Conservation (phyloP, 2,329 filamentous ascomycete species). For the Diplodia sapinea region DNA sequence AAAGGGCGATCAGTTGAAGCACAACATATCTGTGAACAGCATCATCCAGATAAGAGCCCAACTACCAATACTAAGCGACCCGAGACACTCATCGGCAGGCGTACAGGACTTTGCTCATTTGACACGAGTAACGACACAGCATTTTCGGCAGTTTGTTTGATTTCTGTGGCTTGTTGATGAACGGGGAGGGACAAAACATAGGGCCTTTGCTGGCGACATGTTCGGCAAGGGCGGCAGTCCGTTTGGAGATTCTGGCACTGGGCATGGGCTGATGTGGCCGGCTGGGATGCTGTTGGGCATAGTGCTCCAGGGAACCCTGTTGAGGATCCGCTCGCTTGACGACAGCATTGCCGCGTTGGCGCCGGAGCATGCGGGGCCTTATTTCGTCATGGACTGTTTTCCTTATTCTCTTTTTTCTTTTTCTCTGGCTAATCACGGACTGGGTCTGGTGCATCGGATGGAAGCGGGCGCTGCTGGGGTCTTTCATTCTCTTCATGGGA, state of each 20-base stretch:
- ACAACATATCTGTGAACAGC: no score
- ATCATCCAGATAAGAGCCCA: no score
- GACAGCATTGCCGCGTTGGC: slow-evolving; percentile 13
- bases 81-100: slow-evolving; percentile 6
- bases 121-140: slow-evolving; percentile 22
- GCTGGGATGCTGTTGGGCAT: slow-evolving; percentile 4
- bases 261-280: neutral
- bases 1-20: no score
- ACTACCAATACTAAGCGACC: no score
- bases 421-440: slow-evolving; percentile 5
- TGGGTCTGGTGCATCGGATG: slow-evolving; percentile 21
- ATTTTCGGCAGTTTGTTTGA: slow-evolving; percentile 10
- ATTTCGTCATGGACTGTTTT: neutral
- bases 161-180: slow-evolving; percentile 11
- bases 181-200: neutral
- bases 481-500: neutral
- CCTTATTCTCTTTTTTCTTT: neutral
- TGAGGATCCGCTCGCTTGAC: slow-evolving; percentile 25
- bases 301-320: slow-evolving; percentile 16
- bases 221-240: neutral
- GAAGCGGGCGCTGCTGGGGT: slow-evolving; percentile 9
- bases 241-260: neutral
- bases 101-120: neutral
- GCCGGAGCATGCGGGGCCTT: slow-evolving; percentile 13
- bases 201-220: neutral